Conservation (phyloP, 2,329 filamentous ascomycete genomes). For the Trichoderma sp. region DNA sequence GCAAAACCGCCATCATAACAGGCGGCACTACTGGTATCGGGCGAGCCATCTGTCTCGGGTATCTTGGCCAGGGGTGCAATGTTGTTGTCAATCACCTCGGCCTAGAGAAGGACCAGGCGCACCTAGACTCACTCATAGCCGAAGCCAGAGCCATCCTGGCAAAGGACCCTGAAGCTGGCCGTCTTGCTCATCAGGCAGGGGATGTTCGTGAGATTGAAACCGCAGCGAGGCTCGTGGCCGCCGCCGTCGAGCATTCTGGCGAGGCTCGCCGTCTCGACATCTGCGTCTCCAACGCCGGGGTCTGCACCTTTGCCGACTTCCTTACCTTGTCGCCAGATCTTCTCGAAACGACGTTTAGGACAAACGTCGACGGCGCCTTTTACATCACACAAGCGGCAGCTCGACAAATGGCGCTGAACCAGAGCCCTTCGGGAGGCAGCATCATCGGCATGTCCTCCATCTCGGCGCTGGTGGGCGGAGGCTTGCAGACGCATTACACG, state of each 20-base stretch:
- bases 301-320: conserved; percentile 88
- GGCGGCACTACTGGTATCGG: conserved; percentile 87
- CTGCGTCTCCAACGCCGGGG: conserved; percentile 85
- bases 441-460: conserved; percentile 79
- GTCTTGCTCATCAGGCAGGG: conserved; percentile 68
- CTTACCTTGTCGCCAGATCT: conserved; percentile 71
- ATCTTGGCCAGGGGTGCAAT: conserved; percentile 73
- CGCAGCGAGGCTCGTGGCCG: conserved; percentile 65
- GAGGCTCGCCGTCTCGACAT: conserved; percentile 64
- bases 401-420: conserved; percentile 69
- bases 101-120: conserved; percentile 51
- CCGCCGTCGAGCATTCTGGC: conserved; percentile 62
- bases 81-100: conserved; percentile 82
- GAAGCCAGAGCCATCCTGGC: conserved; percentile 52
- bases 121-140: conserved; percentile 55
- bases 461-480: conserved; percentile 75
- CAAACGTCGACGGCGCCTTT: conserved; percentile 87
- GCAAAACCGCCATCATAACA: conserved; percentile 83
- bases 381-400: conserved; percentile 84
- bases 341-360: conserved; percentile 70
- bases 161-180: conserved; percentile 50
- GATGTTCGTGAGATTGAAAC: conserved; percentile 77
- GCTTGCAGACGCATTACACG: conserved; percentile 80
- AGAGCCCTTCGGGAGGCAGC: conserved; percentile 68
- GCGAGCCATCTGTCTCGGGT: conserved; percentile 78